Percentiles rank a stretch among this genome's conserved stretches.
Conservation (phyloP, 2,329 filamentous ascomycete genomes). For the Talaromyces sp. region DNA sequence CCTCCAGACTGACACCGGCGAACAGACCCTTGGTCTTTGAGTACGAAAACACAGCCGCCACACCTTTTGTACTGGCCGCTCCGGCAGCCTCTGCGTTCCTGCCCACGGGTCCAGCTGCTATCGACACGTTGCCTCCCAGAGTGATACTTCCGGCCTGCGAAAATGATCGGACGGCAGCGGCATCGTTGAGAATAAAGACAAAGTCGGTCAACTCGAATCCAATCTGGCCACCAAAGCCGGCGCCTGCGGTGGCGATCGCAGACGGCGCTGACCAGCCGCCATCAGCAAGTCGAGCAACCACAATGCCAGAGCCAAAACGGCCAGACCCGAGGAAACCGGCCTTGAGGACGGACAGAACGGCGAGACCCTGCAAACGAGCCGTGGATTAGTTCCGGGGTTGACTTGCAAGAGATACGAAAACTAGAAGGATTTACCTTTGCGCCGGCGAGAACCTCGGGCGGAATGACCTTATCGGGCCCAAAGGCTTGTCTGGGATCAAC, state of each 20-base stretch:
- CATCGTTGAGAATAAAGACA: constrained; percentile 96
- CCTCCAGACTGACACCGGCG: constrained; percentile 90
- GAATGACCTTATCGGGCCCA: constrained; percentile 95
- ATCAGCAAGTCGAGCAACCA: constrained; percentile 46
- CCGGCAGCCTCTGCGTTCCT: constrained; percentile 95
- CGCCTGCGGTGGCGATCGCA: constrained; percentile 46
- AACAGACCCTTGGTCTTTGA: constrained; percentile 97
- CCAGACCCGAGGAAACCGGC: constrained; percentile 48
- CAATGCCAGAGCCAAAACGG: constrained; percentile 47
- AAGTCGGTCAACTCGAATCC: constrained; percentile 59
- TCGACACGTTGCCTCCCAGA: constrained; percentile 90
- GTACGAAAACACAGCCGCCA: constrained; percentile 93
- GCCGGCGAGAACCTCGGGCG: constrained; percentile 79
- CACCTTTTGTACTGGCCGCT: constrained; percentile 81
- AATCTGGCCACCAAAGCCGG: constrained; percentile 48
- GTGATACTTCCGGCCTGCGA: constrained; percentile 88
- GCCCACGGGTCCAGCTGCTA: constrained; percentile 89
- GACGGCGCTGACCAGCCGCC: constrained; percentile 48
- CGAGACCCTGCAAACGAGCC: constrained; percentile 37
- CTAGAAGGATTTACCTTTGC: constrained; percentile 65
- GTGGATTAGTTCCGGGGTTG: constrained; percentile 1
- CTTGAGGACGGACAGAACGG: constrained; percentile 47
- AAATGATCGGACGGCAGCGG: constrained; percentile 84
- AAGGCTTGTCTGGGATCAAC: constrained; percentile 90
- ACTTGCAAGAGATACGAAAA: neutral